Percentiles rank a stretch among this genome's conserved stretches.
Conservation (phyloP, 306 rosid genomes). For the Pyrus bretschneideri region DNA sequence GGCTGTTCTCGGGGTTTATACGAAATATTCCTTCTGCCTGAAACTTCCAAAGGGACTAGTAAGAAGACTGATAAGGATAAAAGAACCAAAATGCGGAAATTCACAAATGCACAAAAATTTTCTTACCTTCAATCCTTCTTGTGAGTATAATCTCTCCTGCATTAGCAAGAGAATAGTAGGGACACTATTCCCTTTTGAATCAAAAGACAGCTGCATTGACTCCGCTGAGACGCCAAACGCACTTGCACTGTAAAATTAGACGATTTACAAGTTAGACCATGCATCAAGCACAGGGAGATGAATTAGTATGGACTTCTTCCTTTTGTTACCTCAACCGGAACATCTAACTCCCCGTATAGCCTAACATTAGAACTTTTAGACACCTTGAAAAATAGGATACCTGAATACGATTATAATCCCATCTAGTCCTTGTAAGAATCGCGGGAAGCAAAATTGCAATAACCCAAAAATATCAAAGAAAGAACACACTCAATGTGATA, state of each 20-base stretch:
- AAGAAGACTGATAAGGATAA: background rate
- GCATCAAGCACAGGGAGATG: background rate
- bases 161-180: conserved; percentile 82
- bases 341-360: background rate
- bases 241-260: conserved; percentile 51
- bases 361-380: background rate
- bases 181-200: conserved; percentile 81
- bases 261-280: conserved; percentile 13
- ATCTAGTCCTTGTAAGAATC: background rate
- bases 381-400: background rate
- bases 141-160: conserved; percentile 89
- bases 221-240: conserved; percentile 95
- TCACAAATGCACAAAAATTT: background rate
- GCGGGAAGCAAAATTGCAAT: too few relatives aligned
- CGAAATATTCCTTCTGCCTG: conserved; percentile 94
- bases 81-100: background rate
- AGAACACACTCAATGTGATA: background rate
- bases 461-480: background rate
- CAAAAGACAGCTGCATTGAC: conserved; percentile 90
- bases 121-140: conserved; percentile 78
- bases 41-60: background rate
- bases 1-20: conserved; percentile 79
- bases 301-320: background rate
- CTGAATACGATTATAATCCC: background rate
- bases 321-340: background rate